Conservation (phyloP, 2,329 filamentous ascomycete species). For the Cladophialophora bantiana region DNA sequence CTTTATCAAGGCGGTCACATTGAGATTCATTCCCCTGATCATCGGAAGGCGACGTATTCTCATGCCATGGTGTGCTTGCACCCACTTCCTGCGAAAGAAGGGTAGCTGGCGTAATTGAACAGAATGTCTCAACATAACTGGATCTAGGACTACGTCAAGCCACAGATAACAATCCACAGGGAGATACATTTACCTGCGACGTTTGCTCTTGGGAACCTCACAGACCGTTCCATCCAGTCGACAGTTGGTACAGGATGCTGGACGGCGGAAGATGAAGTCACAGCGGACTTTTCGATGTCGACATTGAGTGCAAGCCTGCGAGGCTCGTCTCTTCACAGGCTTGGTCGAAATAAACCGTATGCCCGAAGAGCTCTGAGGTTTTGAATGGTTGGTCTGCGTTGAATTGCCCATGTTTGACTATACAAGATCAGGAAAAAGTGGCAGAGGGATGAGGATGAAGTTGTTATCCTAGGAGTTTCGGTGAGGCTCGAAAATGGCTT, state of each 20-base stretch:
- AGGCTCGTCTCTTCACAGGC: slow-evolving; percentile 15
- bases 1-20: not conserved
- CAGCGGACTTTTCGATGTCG: slow-evolving; percentile 19
- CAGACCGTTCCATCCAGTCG: slow-evolving; percentile 13
- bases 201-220: slow-evolving; percentile 16
- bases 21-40: not conserved
- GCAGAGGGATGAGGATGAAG: not conserved
- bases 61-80: not conserved
- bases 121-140: not conserved
- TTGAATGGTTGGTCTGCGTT: not conserved
- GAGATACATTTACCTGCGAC: slow-evolving; percentile 5
- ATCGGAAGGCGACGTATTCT: not conserved
- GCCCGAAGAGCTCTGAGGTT: not conserved
- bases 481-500: not conserved
- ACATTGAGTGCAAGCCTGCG: slow-evolving; percentile 20
- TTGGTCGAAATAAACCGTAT: slow-evolving; percentile 17
- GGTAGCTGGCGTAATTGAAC: not conserved
- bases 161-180: not conserved
- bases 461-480: not conserved
- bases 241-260: slow-evolving; percentile 19
- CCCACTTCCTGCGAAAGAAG: not conserved
- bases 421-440: not conserved
- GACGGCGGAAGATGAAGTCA: slow-evolving; percentile 12
- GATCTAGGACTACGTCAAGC: not conserved
- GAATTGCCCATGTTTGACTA: not conserved